Base-by-base conservation (phyloP, 306 rosid genomes). In the Cicer bijugum region DNA sequence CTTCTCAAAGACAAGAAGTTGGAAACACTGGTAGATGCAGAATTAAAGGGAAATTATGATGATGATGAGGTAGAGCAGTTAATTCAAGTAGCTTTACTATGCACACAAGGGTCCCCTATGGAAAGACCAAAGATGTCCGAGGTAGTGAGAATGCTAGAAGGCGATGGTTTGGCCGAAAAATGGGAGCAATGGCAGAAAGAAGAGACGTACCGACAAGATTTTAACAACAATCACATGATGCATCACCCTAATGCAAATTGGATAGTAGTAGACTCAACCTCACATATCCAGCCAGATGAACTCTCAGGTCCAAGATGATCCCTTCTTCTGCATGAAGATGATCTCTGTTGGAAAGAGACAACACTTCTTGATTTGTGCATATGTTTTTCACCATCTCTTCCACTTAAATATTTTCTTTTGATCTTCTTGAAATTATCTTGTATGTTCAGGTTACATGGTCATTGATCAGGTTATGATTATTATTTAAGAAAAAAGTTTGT, bases 111-210 rank as follows among this genome's bases (percentile, higher is more conserved):
- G 57, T 59, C 97, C 6, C 88, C 95, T 1, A 72, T 79, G 78
- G 95, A 94, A 74, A 86, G 97, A 50, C 99, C 99, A 0, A 94
- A 90, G 85, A 94, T 94, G 99, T 94, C 96, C 0, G 95, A 89
- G 69, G 91, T 94, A 19, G 97, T 91, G 7, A 86, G 97, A 77
- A 93, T 93, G 98, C 96, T 93, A 23, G 97, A 93, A 87, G 98
- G 97, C 4, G 95, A 94, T 57, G 97, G 96, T 39, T 84, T 91
- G 78, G 89, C 95, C 0, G 94, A 89, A 71, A 89, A 93, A 84
- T 87, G 99, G 96, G 96, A 88, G 82, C 96, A 86, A 57, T 91
- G 97, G 97, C 90, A 95, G 77, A 91, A 90, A 79, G 96, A 86
- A 12, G 97, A 91, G 74, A 83, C 78, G 80, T 78, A 86, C 83